Evolutionary conservation across 805 yeast species (phyloP).

Genomic region (Candida gorgasii): DNA sequence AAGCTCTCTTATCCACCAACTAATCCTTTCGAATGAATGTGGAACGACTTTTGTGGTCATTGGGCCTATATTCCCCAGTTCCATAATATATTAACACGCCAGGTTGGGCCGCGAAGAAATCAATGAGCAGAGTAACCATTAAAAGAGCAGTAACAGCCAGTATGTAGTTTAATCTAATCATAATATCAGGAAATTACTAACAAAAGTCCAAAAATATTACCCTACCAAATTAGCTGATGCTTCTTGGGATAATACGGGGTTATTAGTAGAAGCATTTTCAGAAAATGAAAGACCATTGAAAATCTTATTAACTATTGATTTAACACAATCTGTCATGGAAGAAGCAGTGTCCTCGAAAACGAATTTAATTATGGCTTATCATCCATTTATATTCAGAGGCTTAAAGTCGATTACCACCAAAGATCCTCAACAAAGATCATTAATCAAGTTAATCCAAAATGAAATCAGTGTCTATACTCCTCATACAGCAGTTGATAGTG

Average conservation of each 20-base stretch:
- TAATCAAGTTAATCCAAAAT: constrained; percentile 67
- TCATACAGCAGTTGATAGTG: constrained; percentile 95
- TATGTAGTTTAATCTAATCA: constrained; percentile 9
- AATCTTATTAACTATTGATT: constrained; percentile 76
- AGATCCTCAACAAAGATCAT: constrained; percentile 81
- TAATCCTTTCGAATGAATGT: too few species aligned
- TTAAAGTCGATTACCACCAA: constrained; percentile 63
- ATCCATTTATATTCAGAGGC: constrained; percentile 92
- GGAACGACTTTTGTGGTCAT: too few species aligned
- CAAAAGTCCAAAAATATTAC: constrained; percentile 66
- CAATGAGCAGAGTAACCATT: constrained; percentile 57
- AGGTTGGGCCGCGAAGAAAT: too few species aligned
- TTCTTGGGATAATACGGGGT: constrained; percentile 95
- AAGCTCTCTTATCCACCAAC: too few species aligned
- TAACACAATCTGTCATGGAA: constrained; percentile 78
- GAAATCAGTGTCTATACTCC: constrained; percentile 93
- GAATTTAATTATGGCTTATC: constrained; percentile 74
- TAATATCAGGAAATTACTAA: constrained; percentile 16
- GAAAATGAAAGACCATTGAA: constrained; percentile 5
- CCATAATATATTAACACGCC: too few species aligned
- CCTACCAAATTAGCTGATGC: constrained; percentile 81
- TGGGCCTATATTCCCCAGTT: too few species aligned
- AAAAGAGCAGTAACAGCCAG: constrained; percentile 17
- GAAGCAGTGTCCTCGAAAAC: constrained; percentile 68
- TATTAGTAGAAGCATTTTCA: constrained; percentile 65